phyloP scores from a whole-genome alignment of 306 rosid species.

The Prinsepia uniflora region DNA sequence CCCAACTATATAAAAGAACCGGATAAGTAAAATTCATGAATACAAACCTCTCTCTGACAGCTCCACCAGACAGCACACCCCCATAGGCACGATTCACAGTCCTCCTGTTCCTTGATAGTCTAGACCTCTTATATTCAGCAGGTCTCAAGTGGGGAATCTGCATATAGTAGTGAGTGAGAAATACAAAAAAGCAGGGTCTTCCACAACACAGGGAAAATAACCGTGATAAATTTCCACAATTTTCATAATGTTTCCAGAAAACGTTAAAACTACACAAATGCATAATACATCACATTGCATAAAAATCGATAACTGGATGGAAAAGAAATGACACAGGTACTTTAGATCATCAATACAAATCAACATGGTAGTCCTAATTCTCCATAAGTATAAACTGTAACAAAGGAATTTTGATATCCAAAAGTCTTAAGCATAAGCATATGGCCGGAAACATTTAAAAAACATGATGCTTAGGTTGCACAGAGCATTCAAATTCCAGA shows the following conservation, averaged over 20 bases:
- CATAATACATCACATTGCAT: not conserved
- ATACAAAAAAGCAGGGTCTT: not conserved
- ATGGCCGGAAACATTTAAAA: not conserved
- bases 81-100: slow-evolving; percentile 75
- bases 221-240: not conserved
- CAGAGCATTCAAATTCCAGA: not conserved
- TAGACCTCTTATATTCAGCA: slow-evolving; percentile 66
- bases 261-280: not conserved
- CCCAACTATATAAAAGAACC: not conserved
- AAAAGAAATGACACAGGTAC: not conserved
- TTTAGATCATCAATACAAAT: not conserved
- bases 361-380: not conserved
- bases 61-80: slow-evolving; percentile 67
- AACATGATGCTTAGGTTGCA: not conserved
- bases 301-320: not conserved
- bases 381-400: not conserved
- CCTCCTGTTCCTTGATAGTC: slow-evolving; percentile 67
- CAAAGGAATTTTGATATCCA: not conserved
- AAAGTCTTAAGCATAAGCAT: not conserved
- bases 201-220: not conserved
- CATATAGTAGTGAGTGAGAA: slow-evolving; percentile 10
- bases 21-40: not conserved
- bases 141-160: slow-evolving; percentile 87
- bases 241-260: not conserved
- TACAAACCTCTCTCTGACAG: slow-evolving; percentile 76